Evolutionary conservation across 257 asterid genomes (phyloP).

Genomic region (Gentiana dahurica): DNA sequence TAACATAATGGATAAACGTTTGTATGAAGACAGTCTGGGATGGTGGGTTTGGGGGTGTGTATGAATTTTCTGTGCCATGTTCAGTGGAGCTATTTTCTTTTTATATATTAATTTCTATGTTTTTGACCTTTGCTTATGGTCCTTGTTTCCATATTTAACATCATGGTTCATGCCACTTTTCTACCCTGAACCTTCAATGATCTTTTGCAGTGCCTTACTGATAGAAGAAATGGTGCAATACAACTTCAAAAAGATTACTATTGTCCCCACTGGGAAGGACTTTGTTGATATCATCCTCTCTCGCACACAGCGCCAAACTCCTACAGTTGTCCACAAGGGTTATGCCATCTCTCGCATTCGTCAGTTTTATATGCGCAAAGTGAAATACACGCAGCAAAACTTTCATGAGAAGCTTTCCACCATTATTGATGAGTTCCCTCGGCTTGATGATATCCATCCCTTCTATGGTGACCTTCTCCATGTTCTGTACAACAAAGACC

Average conservation of each 20-base stretch:
- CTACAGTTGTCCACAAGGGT: constrained; percentile 96
- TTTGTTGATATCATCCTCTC: constrained; percentile 84
- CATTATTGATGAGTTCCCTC: constrained; percentile 85
- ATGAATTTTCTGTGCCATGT: no score
- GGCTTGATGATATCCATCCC: constrained; percentile 91
- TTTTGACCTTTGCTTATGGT: no score
- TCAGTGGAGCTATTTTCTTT: no score
- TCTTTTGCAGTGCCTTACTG: neutral
- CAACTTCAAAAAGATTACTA: constrained; percentile 88
- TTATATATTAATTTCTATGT: no score
- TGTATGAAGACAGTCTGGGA: no score
- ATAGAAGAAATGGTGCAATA: constrained; percentile 66
- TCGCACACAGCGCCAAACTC: constrained; percentile 91
- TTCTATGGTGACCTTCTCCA: constrained; percentile 90
- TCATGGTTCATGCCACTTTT: no score
- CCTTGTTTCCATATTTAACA: no score
- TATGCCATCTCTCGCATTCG: constrained; percentile 87
- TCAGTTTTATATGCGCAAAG: constrained; percentile 93
- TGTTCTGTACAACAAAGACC: constrained; percentile 93
- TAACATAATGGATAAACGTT: no score
- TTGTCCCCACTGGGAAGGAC: constrained; percentile 84
- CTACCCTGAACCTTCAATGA: no score
- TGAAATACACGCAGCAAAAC: constrained; percentile 74
- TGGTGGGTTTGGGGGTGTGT: no score
- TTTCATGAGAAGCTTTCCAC: constrained; percentile 82